Base-by-base conservation (phyloP, 2,329 filamentous ascomycete species). In the Neoascochyta sp. region DNA sequence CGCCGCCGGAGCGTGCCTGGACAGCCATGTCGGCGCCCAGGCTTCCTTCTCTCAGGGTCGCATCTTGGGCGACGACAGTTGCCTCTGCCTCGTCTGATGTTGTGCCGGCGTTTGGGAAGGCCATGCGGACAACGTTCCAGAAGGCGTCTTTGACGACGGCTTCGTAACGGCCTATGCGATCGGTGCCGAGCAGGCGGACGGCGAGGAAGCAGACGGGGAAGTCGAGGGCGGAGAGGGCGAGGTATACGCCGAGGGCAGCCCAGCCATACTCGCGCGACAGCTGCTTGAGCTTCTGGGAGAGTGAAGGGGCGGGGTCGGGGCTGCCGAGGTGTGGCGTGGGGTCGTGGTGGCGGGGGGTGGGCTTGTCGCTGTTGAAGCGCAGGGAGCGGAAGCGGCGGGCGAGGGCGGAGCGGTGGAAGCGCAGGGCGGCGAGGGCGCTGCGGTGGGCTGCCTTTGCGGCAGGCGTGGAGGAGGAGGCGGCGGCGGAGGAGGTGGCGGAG, bases 131-230 rank as follows among this genome's bases (percentile, higher is more conserved):
- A 7, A 78, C 33, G 17, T 66, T 69, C 57, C 76, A 74, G 31
- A 78, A 69, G 17, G 70, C 64, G 7, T 76, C 75, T 16, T 86
- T 71, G 2, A 87, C 67, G n/a, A 69, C 72, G 36, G 88, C 75
- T 60, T 92, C 86, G 47, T 67, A 70, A 68, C 69, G 64, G 73
- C 87, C 89, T 52, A 98, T 92, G 32, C 76, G 77, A 15, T 98
- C 92, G 0, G 86, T 85, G 10, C 92, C 92, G 2, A 95, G 74
- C 29, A 80, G 69, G 34, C 82, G 77, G 25, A 98, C 92, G 7
- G 92, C 78, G 32, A 94, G 66, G 67, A 95, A 98, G 67, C 90
- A 96, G 59, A 96, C 86, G 0, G 92, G 92, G 45, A 96, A 94
- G 65, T 98, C 92, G 29, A 95, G 67, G 20, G 85, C 83, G 22